Percentiles rank a stretch among this genome's conserved stretches.
These are phyloP conservation scores for Smallanthus sonchifolius DNA, from an alignment of 129 eudicot species.

Conservation along the genomic window DNA sequence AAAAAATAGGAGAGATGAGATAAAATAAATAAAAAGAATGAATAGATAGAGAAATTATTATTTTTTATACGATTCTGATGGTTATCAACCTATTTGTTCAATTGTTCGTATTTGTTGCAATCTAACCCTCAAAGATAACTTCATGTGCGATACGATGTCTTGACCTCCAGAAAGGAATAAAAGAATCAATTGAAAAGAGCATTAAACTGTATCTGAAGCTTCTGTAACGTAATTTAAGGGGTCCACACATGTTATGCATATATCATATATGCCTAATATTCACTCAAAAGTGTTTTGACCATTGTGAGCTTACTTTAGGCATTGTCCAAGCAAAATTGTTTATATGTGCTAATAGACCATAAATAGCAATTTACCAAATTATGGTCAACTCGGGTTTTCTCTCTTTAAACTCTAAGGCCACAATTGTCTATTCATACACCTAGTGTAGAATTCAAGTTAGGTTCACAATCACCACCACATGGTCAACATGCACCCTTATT, in stretches of 20 bases:
- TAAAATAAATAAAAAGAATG: too few species aligned
- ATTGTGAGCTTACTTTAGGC: constrained; percentile 5
- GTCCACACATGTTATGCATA: constrained; percentile 35
- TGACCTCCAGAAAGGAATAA: neutral
- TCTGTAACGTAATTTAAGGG: constrained; percentile 7
- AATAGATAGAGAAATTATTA: too few species aligned
- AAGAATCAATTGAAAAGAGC: neutral
- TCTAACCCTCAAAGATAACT: neutral
- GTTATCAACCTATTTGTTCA: too few species aligned
- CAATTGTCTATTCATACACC: constrained; percentile 1
- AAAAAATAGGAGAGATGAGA: too few species aligned
- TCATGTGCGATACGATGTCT: neutral
- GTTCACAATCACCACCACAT: constrained; percentile 7
- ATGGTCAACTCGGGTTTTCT: constrained; percentile 3
- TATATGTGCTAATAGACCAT: neutral
- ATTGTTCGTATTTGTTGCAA: neutral
- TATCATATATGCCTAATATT: constrained; percentile 29
- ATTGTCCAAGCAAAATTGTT: neutral
- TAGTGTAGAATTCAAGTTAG: constrained; percentile 18
- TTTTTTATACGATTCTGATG: too few species aligned
- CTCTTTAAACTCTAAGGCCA: constrained; percentile 4
- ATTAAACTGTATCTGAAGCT: constrained; percentile 9
- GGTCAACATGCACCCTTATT: constrained; percentile 10
- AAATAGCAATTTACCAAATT: constrained; percentile 2
- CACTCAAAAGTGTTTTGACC: constrained; percentile 30